phyloP scores from a whole-genome alignment of 257 asterid species.

The Lycium barbarum region DNA sequence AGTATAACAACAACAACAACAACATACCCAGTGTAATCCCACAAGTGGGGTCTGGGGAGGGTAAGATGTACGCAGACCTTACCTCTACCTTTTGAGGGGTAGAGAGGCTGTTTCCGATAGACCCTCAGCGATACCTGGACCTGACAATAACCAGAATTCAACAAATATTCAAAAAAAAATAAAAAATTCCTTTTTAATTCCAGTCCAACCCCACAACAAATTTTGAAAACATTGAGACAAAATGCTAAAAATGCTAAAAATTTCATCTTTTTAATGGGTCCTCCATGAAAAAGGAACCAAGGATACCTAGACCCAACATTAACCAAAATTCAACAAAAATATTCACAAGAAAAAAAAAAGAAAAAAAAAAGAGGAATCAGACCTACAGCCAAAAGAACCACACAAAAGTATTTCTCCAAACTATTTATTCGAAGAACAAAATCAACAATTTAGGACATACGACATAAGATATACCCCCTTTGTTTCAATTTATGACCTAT shows the following conservation, averaged over 20 bases:
- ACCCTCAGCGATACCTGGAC: background rate
- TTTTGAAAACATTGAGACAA: background rate
- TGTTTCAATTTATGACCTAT: no score
- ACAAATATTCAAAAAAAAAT: background rate
- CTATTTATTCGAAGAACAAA: background rate
- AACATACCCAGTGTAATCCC: no score
- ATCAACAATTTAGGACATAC: background rate
- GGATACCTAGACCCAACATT: background rate
- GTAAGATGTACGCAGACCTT: no score
- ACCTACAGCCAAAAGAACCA: background rate
- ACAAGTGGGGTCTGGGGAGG: no score
- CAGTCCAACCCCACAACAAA: background rate
- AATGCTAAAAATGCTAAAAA: background rate
- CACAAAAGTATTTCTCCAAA: no score
- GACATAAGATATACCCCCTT: no score
- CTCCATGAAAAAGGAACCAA: background rate
- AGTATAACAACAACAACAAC: background rate
- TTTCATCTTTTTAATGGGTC: background rate
- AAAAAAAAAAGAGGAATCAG: background rate
- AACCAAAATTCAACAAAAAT: background rate
- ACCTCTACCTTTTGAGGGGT: no score
- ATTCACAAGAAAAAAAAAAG: background rate
- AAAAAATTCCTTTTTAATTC: background rate
- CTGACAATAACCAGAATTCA: background rate
- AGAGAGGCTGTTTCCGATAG: no score